Conservation (phyloP, 2,329 filamentous ascomycete species). For the Tolypocladium cylindrosporum region DNA sequence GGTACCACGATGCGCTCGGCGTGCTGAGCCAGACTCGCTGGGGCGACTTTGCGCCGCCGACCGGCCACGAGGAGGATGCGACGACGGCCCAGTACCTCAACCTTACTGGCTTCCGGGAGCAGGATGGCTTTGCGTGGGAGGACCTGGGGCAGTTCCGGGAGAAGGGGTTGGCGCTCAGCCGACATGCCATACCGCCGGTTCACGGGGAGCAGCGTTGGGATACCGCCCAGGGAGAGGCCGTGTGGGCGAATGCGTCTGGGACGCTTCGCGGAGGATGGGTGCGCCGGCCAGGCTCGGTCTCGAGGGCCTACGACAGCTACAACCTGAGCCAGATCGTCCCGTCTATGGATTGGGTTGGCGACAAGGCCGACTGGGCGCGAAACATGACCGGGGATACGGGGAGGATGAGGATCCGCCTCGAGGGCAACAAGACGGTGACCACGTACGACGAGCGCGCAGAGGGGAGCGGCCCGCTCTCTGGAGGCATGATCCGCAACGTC, state of each 20-base stretch:
- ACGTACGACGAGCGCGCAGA: constrained; percentile 30
- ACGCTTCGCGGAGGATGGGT: constrained; percentile 69
- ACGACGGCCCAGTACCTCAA: constrained; percentile 43
- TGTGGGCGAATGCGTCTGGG: constrained; percentile 75
- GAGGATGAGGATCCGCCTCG: constrained; percentile 53
- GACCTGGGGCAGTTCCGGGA: constrained; percentile 57
- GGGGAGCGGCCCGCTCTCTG: constrained; percentile 26
- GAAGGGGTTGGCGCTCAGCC: constrained; percentile 52
- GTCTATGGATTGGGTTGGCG: constrained; percentile 52
- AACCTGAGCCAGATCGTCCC: constrained; percentile 59
- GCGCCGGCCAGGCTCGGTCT: constrained; percentile 40
- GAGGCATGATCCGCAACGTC: constrained; percentile 55
- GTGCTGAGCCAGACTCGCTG: constrained; percentile 46
- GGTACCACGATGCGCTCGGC: constrained; percentile 40
- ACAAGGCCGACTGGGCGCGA: constrained; percentile 55
- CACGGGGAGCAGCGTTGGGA: constrained; percentile 31
- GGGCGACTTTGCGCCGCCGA: constrained; percentile 47
- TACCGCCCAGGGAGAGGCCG: constrained; percentile 25
- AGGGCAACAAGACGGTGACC: constrained; percentile 45
- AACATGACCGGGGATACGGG: constrained; percentile 71
- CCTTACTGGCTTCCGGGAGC: constrained; percentile 64
- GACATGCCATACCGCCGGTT: constrained; percentile 35
- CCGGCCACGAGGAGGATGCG: constrained; percentile 14
- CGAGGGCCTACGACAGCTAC: constrained; percentile 36
- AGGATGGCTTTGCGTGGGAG: constrained; percentile 71